Evolutionary conservation across 129 eudicot species (phyloP), one percentile per base, ranked within the genome.

Genomic region (Solidago caesia): DNA sequence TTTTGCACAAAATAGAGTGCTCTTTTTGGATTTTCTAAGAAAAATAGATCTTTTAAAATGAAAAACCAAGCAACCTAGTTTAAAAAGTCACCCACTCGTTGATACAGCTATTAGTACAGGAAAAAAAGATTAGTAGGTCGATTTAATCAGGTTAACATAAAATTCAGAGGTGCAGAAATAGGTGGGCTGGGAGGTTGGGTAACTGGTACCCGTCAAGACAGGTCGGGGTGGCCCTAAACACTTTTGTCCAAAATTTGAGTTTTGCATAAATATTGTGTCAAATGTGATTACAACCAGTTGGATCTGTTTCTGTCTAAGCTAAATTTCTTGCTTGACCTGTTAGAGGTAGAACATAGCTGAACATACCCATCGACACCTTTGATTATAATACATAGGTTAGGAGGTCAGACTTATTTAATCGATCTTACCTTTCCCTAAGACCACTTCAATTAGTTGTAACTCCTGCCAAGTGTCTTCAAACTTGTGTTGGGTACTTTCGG

Each of bases 391-490:
- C 25, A 57, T 56, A 60, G 44, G 53, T 15, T 57, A 51, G 60
- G 51, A 59, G 7, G 46, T 49, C 39, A 44, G 47, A 68, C n/a
- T 44, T 59, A 69, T 75, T 14, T 25, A 71, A 9, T 8, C 56
- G 71, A 16, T 42, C 5, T 55, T 81, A 94, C 97, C 99, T 94
- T 94, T 94, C 41, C 99, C 99, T 72, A 94, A 67, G 81, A 94
- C 79, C 77, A 94, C 16, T 84, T 94, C 97, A 64, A 86, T 70
- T 13, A 90, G 85, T 70, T 86, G 97, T 64, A 85, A 91, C 82
- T 94, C 99, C 68, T 84, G 96, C 97, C 99, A 94, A 7, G 99
- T 94, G 71, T 94, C 99, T 84, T 94, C 99, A 81, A 94, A 94
- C 77, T 94, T 94, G 86, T 94, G 99, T 45, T 86, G 89, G 59